A percentile compares a stretch with the other conserved stretches of the same genome.
These are phyloP conservation scores for Mayamaea pseudoterrestris DNA, from an alignment of 108 stramenopile species.

Conservation along the genomic window DNA sequence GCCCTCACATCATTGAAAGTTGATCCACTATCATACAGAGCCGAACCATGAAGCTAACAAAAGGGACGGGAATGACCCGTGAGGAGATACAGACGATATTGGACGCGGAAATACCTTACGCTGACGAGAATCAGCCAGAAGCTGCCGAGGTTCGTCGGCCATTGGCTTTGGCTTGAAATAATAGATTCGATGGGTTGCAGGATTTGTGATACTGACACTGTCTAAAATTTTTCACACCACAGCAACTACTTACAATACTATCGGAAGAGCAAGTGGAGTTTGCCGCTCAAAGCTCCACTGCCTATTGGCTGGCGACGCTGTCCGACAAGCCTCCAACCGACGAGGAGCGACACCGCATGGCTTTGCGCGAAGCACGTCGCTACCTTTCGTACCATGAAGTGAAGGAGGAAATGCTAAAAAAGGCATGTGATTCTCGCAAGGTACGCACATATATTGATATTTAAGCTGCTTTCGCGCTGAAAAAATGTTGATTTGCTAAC, in stretches of 20 bases:
- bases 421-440: constrained; percentile 8
- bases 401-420: constrained; percentile 5
- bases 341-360: constrained; percentile 9
- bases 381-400: constrained; percentile 5
- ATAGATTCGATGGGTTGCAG: background rate
- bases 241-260: constrained; percentile 9
- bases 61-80: background rate
- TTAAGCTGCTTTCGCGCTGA: background rate
- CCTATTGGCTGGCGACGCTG: constrained; percentile 17
- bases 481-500: background rate
- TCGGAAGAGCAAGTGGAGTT: constrained; percentile 14
- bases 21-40: too few relatives aligned
- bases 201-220: background rate
- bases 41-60: constrained; percentile 3
- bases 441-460: constrained; percentile 8
- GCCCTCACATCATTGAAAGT: too few relatives aligned
- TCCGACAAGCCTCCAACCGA: background rate
- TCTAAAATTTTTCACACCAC: background rate
- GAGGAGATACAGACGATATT: background rate
- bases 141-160: background rate
- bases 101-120: background rate
- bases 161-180: background rate
- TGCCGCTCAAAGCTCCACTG: constrained; percentile 17
- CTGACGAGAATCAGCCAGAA: background rate
- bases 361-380: constrained; percentile 20